These are phyloP conservation scores for Sporothrix pallida DNA, from an alignment of 2,329 filamentous ascomycete species.

Conservation along the genomic window DNA sequence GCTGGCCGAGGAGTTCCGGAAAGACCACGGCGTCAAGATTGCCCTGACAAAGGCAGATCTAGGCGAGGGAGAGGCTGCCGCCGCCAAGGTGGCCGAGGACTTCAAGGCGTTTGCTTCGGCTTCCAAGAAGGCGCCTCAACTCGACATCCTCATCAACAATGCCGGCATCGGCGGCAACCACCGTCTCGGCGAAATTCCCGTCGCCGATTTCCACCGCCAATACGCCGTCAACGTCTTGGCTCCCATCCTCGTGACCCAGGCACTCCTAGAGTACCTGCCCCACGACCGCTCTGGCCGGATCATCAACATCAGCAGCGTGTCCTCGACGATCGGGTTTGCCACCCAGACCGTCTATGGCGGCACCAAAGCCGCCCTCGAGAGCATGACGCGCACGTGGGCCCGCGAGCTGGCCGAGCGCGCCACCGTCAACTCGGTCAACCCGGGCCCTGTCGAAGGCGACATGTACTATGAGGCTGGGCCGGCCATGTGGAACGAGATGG, in stretches of 20 bases:
- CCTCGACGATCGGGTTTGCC: slow-evolving; percentile 58
- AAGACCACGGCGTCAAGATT: neutral
- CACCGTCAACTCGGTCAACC: slow-evolving; percentile 64
- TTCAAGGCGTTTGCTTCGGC: neutral
- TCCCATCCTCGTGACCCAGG: slow-evolving; percentile 77
- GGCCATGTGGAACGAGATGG: slow-evolving; percentile 51
- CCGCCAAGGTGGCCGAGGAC: neutral
- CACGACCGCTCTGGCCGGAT: slow-evolving; percentile 65
- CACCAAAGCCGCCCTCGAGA: slow-evolving; percentile 63
- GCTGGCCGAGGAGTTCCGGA: neutral
- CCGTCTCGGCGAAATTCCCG: slow-evolving; percentile 51
- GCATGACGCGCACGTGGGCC: slow-evolving; percentile 64
- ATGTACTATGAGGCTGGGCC: slow-evolving; percentile 55
- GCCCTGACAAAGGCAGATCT: neutral
- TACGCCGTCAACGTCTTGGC: slow-evolving; percentile 86
- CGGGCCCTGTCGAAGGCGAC: slow-evolving; percentile 59
- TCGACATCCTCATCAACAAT: slow-evolving; percentile 12
- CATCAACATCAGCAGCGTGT: slow-evolving; percentile 61
- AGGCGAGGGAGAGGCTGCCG: neutral
- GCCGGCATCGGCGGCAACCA: slow-evolving; percentile 36
- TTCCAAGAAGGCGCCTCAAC: neutral
- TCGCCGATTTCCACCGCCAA: slow-evolving; percentile 70
- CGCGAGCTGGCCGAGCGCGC: slow-evolving; percentile 59
- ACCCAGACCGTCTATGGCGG: slow-evolving; percentile 62
- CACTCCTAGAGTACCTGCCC: slow-evolving; percentile 71